A percentile compares a stretch with the other conserved stretches of the same genome.
These are phyloP conservation scores for Platanthera zijinensis DNA, from an alignment of 106 monocot genomes.

Conservation along the genomic window DNA sequence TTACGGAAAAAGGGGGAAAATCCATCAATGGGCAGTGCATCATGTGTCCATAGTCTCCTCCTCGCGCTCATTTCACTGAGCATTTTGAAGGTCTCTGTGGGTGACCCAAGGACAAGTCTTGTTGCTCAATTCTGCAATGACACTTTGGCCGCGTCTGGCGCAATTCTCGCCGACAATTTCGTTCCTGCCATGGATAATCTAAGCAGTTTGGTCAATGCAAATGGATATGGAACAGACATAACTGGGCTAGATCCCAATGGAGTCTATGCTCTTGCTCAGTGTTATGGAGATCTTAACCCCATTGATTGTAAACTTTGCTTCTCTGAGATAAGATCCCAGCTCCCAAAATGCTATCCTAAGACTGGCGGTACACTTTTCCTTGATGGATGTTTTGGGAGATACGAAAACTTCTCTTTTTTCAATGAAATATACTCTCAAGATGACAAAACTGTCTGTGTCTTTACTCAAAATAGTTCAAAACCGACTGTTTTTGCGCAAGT, in stretches of 20 bases:
- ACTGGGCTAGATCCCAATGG: conserved; percentile 28
- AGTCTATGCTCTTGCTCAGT: conserved; percentile 47
- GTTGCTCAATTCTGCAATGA: conserved; percentile 21
- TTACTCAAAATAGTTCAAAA: conserved; percentile 11
- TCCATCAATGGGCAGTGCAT: not conserved
- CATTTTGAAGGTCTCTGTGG: conserved; percentile 11
- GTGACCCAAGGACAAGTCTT: conserved; percentile 29
- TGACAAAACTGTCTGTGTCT: conserved; percentile 10
- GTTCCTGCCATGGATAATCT: conserved; percentile 50
- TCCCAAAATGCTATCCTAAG: conserved; percentile 48
- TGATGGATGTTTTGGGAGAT: conserved; percentile 57
- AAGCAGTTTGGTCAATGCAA: conserved; percentile 20
- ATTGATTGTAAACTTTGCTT: conserved; percentile 52
- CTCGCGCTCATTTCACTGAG: not conserved
- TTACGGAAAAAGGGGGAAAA: not conserved
- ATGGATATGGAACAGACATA: conserved; percentile 35
- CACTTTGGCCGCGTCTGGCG: conserved; percentile 8
- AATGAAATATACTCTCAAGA: conserved; percentile 13
- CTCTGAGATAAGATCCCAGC: conserved; percentile 42
- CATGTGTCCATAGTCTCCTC: not conserved
- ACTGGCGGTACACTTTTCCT: conserved; percentile 35
- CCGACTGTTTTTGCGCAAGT: conserved; percentile 10
- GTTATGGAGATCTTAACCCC: conserved; percentile 33
- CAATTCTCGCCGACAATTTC: conserved; percentile 32
- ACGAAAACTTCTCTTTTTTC: conserved; percentile 53